Evolutionary conservation across 2,329 filamentous ascomycete species (phyloP).

Genomic region (Colletotrichum sublineola): DNA sequence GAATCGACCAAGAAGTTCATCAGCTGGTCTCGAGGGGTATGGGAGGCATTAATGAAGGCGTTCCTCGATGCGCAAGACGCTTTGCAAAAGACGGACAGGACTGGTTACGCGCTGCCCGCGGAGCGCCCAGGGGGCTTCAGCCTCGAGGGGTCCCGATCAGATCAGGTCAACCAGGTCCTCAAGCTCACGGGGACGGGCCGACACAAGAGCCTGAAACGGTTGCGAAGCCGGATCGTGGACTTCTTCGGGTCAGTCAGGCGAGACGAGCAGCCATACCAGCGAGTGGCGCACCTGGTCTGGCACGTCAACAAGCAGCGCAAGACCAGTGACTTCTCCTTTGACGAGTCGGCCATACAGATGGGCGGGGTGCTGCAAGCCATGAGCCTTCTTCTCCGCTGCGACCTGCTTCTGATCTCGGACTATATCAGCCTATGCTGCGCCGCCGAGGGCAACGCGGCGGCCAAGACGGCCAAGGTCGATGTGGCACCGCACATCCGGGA

Average conservation of each 20-base stretch:
- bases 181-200: background rate
- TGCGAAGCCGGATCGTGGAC: conserved; percentile 40
- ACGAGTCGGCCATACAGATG: conserved; percentile 53
- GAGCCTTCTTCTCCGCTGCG: conserved; percentile 62
- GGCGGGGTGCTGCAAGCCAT: conserved; percentile 57
- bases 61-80: conserved; percentile 47
- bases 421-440: conserved; percentile 44
- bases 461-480: conserved; percentile 46
- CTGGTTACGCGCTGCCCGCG: background rate
- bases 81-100: conserved; percentile 7
- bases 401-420: conserved; percentile 62
- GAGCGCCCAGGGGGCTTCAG: background rate
- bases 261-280: conserved; percentile 65
- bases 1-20: conserved; percentile 75
- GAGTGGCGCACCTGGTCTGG: conserved; percentile 60
- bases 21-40: conserved; percentile 59
- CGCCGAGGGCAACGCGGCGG: background rate
- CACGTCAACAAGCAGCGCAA: conserved; percentile 49
- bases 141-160: background rate
- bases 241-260: conserved; percentile 50
- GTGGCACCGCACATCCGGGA: conserved; percentile 51
- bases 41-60: conserved; percentile 52
- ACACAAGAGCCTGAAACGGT: conserved; percentile 2
- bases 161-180: conserved; percentile 6
- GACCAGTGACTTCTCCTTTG: conserved; percentile 51